Base-by-base conservation (phyloP, 2,329 filamentous ascomycete species). In the Alternaria triticina region DNA sequence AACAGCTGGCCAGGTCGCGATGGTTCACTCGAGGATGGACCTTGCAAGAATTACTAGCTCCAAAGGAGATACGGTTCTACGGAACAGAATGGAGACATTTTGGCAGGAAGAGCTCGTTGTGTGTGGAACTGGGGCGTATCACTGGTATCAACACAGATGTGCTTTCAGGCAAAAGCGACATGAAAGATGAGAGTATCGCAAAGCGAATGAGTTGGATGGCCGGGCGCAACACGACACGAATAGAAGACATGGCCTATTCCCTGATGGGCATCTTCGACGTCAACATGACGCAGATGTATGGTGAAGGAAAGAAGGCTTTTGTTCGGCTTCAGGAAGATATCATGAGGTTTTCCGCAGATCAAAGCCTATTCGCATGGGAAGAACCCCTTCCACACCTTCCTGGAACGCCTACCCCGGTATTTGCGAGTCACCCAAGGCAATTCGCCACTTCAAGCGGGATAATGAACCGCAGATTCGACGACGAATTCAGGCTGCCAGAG, bases 261-360 rank as follows among this genome's bases (percentile, higher is more conserved):
- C 28, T 57, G 1, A 15, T 57, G 20, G 54, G 54, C 3, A 57
- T 57, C 6, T 57, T 57, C 13, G 54, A 45, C 7, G 60, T 79
- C 13, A 66, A 72, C 36, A 75, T 79, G 68, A 60, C 70, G 6
- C 59, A 71, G 11, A 25, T 74, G 2, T 79, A 79, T 54, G 75
- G 76, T 8, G 77, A 76, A 61, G 72, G 75, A 1, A 13, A 70
- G 1, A 68, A 68, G 10, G 70, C 72, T 8, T 75, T 74, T 40
- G n/a, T 28, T 5, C 54, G 71, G 10, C 56, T 75, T 2, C 68
- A 72, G 59, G 63, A 70, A 49, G 66, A 69, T 23, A 73, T 75
- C 12, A 52, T 71, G 46, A 69, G 54, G 27, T 33, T 45, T 5
- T 45, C 10, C 12, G 61, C 62, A 3, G 69, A 71, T 11, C 58